Evolutionary conservation across 192 early-diverging fungal species (phyloP), one percentile per base, ranked within the genome.

Genomic region (Borealophlyctis nickersoniae): DNA sequence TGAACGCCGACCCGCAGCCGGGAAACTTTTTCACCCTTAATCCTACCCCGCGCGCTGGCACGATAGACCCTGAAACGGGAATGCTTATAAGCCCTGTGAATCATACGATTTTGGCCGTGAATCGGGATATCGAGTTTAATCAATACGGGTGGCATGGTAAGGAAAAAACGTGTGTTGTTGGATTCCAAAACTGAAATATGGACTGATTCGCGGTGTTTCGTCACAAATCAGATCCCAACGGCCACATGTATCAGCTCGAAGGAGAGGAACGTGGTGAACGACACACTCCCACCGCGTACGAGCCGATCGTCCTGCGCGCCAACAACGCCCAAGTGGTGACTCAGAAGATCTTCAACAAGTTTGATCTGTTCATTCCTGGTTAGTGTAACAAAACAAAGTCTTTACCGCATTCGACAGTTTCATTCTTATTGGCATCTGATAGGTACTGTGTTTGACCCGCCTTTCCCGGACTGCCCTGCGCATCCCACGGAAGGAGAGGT

Each of bases 71-170:
- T 32, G 56, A 45, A 19, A 45, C 39, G 7, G 39, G 56, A 5
- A 4, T 57, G 7, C 22, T 32, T 4, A 11, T 57, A 5, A 26
- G 56, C 9, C 36, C 28, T 14, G 39, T 61, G 4, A 29, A 19
- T 9, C 33, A 29, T 22, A 61, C 45, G n/a, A 29, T 61, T 5
- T 52, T 45, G 4, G 59, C 59, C 7, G 24, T 61, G 4, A 61
- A 61, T 26, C 16, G 29, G 49, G 49, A 61, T 49, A 61, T 61
- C 4, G 23, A 50, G 59, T 61, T 61, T 27, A 61, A 61, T 29
- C 28, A 50, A 4, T 61, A 49, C 27, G 59, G 59, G 5, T 61
- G 59, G 59, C 59, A 61, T 61, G 59, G 57, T 58, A 36, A 19
- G 57, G 7, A 55, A 23, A 11, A 9, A 13, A 26, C 26, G 53